Evolutionary conservation across 352 stramenopile genomes (phyloP).

Genomic region (Peronosclerospora sorghi): DNA sequence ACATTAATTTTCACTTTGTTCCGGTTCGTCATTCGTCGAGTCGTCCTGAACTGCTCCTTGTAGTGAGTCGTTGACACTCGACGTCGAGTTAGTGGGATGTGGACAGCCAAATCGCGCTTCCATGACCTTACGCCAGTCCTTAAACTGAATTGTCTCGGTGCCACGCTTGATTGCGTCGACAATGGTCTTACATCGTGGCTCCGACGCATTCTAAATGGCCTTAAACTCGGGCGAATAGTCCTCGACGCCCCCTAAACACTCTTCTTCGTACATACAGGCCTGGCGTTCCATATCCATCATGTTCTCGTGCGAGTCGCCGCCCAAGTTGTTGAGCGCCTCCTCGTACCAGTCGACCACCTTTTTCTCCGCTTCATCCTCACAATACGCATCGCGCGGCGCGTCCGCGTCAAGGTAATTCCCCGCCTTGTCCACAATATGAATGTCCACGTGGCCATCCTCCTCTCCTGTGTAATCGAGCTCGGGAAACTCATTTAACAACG

Average conservation of each 20-base stretch:
- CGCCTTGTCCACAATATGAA: too few relatives aligned
- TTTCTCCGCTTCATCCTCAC: conserved; percentile 11
- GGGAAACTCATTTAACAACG: too few relatives aligned
- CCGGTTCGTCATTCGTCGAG: too few relatives aligned
- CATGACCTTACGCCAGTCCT: conserved; percentile 27
- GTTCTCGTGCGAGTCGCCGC: conserved; percentile 18
- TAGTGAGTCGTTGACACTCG: conserved; percentile 1
- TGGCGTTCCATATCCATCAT: conserved; percentile 45
- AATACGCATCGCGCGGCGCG: conserved; percentile 20
- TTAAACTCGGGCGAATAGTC: conserved; percentile 41
- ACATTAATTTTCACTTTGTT: too few relatives aligned
- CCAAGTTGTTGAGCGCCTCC: conserved; percentile 19
- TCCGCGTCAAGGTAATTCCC: too few relatives aligned
- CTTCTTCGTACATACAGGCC: conserved; percentile 36
- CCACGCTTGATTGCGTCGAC: conserved; percentile 33
- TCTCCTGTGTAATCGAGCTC: too few relatives aligned
- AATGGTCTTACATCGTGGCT: conserved; percentile 30
- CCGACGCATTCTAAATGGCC: conserved; percentile 22
- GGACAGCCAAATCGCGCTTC: conserved; percentile 34
- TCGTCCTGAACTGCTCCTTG: too few relatives aligned
- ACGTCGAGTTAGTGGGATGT: conserved; percentile 13
- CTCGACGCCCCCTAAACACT: conserved; percentile 31
- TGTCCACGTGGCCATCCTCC: too few relatives aligned
- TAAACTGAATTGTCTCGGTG: conserved; percentile 17
- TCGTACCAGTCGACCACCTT: conserved; percentile 30